phyloP scores from a whole-genome alignment of 768 basidiomycete species.

The Artomyces pyxidatus region DNA sequence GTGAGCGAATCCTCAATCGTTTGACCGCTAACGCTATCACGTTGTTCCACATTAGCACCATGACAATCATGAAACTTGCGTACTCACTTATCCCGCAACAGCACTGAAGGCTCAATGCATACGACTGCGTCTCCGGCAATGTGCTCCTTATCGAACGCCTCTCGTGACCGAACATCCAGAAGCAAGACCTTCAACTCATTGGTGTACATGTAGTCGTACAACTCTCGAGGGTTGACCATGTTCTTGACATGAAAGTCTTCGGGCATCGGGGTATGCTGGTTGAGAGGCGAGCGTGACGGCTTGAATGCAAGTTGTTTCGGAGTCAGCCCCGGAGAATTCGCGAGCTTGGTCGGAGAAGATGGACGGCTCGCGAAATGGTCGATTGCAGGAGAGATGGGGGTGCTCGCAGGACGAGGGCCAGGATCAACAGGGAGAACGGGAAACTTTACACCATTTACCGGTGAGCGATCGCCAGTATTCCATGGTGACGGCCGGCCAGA shows the following conservation, averaged over 20 bases:
- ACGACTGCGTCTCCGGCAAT: constrained; percentile 63
- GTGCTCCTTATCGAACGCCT: constrained; percentile 67
- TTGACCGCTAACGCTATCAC: constrained; percentile 50
- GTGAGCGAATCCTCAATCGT: constrained; percentile 69
- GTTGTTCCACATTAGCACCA: not conserved
- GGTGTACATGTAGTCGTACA: constrained; percentile 34
- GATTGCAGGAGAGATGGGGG: constrained; percentile 51
- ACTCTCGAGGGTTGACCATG: constrained; percentile 23
- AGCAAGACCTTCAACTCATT: constrained; percentile 62
- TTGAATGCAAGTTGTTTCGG: constrained; percentile 36
- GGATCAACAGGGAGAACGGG: constrained; percentile 38
- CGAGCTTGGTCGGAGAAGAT: constrained; percentile 30
- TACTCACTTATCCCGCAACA: constrained; percentile 62
- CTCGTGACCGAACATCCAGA: constrained; percentile 75
- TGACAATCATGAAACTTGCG: not conserved
- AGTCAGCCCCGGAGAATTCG: constrained; percentile 20
- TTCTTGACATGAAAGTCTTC: constrained; percentile 17
- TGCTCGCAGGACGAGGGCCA: constrained; percentile 58
- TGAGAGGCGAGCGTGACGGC: constrained; percentile 33
- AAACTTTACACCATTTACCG: constrained; percentile 22
- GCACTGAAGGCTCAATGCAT: constrained; percentile 79
- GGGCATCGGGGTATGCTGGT: constrained; percentile 26
- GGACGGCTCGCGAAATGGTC: constrained; percentile 57
- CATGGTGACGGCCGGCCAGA: constrained; percentile 24
- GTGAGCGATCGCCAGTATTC: constrained; percentile 8